Evolutionary conservation across 2,329 filamentous ascomycete species (phyloP), one percentile per base, ranked within the genome.

Genomic region (Chrysosporium keratinophilum): DNA sequence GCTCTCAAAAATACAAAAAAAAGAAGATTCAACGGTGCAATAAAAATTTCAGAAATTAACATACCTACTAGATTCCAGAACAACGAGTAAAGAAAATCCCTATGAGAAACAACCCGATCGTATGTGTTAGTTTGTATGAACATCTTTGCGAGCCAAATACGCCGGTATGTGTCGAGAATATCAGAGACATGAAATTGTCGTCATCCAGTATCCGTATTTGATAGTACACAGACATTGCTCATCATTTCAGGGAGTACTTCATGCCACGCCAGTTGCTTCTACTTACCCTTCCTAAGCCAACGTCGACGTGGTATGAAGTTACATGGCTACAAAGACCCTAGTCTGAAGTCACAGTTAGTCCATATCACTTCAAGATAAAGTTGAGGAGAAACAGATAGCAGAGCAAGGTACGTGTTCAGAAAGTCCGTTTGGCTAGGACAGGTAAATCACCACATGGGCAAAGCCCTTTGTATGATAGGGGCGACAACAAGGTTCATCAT

Each of bases 401-500:
- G 9, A 5, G n/a, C n/a, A n/a, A 50, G 12, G 10, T 52, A 5
- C 19, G 35, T 61, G 58, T 65, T 79, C 76, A 79, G 76, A 70
- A 68, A 68, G 77, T 80, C 76, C 76, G 75, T 80, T 80, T 80
- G 78, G 78, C 74, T 74, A 67, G 72, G 76, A 80, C 77, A 77
- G 75, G 77, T 78, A 75, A 74, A 72, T 80, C 78, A 79, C 76
- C 78, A 80, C 66, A 62, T 65, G 65, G 69, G 63, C 51, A 42
- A 14, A 23, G 44, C 51, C 51, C 37, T 42, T 49, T 63, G 64
- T 80, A 71, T 73, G 78, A 80, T 80, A 80, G 78, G 78, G 78
- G 78, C 78, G 78, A 81, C 78, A 80, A 75, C 70, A 69, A 71
- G 61, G 71, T 75, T 80, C 78, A 80, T 81, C 78, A 78, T 74